Base-by-base conservation (phyloP, 164 flowering plant genomes). In the Brasenia schreberi region DNA sequence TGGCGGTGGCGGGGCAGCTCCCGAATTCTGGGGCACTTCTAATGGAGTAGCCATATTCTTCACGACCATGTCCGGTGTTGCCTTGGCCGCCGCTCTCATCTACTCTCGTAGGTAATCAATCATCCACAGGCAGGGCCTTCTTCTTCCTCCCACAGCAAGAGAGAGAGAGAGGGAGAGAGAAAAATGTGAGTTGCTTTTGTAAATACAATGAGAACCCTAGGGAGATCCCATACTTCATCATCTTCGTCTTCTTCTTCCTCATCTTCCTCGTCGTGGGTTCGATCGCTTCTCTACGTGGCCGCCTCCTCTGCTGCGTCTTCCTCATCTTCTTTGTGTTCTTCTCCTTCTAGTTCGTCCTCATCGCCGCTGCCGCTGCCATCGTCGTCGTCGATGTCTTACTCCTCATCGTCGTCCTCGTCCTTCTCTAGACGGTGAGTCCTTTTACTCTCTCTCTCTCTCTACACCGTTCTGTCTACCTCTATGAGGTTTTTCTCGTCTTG, bases 271-370 rank as follows among this genome's bases (percentile, higher is more conserved):
- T 49, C 56, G 12, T 49, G 56, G 56, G 16, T 49, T 49, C 56
- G 56, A 49, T 49, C 56, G 56, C 56, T 49, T 49, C 56, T 49
- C 56, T 49, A 49, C 56, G 56, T 49, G 56, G 75, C 90, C 62
- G 74, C 82, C 0, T 72, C 85, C 7, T 71, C 87, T 18, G 71
- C 86, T 39, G 71, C 86, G 16, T 64, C 79, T 9, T 76, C 89
- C 6, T 71, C 84, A 1, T 75, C 88, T 19, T 70, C 84, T 14
- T 64, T 70, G 17, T 72, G 71, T 33, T 68, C 83, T 11, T 76
- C 80, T 16, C 73, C 87, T 42, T 81, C 84, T 6, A 83, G 95
- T 77, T 93, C 96, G 96, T 86, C 71, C 82, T 93, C 18, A 81
- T 81, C 53, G 81, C 90, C 27, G 97, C 88, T 45, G 78, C 88